phyloP scores from a whole-genome alignment of 1,284 basidiomycete genomes.

The Quambalaria eucalypti region DNA sequence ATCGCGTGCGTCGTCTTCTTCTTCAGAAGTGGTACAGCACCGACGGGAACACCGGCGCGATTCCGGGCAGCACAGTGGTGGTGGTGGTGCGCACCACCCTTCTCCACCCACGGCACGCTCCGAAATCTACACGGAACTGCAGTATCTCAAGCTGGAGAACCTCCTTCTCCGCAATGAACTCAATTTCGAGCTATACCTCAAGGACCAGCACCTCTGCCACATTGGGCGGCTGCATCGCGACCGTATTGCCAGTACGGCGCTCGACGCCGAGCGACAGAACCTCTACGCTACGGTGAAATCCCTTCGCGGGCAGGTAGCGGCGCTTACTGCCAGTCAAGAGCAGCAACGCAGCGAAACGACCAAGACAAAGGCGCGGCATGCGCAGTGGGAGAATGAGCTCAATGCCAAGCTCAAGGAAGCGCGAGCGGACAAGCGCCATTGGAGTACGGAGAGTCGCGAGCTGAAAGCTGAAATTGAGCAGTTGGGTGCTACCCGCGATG shows the following conservation, averaged over 20 bases:
- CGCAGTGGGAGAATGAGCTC: conserved; percentile 39
- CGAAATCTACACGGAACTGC: neutral
- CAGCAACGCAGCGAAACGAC: conserved; percentile 26
- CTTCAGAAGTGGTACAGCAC: no score
- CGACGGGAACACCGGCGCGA: no score
- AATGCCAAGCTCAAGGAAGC: conserved; percentile 38
- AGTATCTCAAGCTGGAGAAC: conserved; percentile 28
- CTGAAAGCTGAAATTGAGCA: conserved; percentile 30
- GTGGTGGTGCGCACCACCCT: no score
- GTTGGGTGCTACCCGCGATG: conserved; percentile 9
- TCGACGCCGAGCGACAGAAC: conserved; percentile 45
- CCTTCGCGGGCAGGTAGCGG: conserved; percentile 19
- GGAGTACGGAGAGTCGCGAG: conserved; percentile 22
- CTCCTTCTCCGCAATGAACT: conserved; percentile 38
- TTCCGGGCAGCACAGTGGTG: no score
- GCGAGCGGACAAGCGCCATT: conserved; percentile 38
- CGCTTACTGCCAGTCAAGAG: conserved; percentile 16
- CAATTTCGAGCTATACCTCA: conserved; percentile 45
- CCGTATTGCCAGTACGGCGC: conserved; percentile 33
- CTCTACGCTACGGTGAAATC: conserved; percentile 33
- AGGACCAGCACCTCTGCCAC: conserved; percentile 44
- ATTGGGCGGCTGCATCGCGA: conserved; percentile 46
- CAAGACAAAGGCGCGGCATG: conserved; percentile 25
- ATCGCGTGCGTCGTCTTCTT: no score
- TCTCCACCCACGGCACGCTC: no score